Conservation (phyloP, 768 basidiomycete species). For the Leccinum incarnatum region DNA sequence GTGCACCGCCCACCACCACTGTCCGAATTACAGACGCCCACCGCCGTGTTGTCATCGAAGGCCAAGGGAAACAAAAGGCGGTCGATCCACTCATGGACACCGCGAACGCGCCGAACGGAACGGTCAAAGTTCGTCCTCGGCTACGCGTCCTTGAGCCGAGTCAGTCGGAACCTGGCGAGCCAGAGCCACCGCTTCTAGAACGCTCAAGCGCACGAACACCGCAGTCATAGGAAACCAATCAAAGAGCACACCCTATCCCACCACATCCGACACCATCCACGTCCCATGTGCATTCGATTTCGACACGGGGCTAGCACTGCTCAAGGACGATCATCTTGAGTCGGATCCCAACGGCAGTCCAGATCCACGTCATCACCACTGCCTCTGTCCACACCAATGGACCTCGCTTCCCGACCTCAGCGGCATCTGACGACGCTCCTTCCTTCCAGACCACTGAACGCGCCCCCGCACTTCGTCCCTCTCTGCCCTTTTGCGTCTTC, state of each 20-base stretch:
- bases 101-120: slow-evolving; percentile 10
- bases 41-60: slow-evolving; percentile 20
- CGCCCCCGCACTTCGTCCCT: slow-evolving; percentile 53
- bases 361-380: slow-evolving; percentile 1
- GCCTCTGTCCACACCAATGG: slow-evolving; percentile 36
- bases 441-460: slow-evolving; percentile 42
- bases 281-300: slow-evolving; percentile 51
- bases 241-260: slow-evolving; percentile 12
- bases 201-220: slow-evolving; percentile 29
- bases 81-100: slow-evolving; percentile 16
- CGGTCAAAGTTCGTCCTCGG: slow-evolving; percentile 6
- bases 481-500: slow-evolving; percentile 62
- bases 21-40: background rate
- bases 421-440: slow-evolving; percentile 44
- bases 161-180: slow-evolving; percentile 6
- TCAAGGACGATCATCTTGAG: slow-evolving; percentile 40
- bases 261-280: slow-evolving; percentile 43
- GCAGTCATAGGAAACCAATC: slow-evolving; percentile 1
- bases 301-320: slow-evolving; percentile 48
- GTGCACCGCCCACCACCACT: slow-evolving; percentile 9
- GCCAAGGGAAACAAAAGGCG: slow-evolving; percentile 33
- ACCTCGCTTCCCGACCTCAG: slow-evolving; percentile 24
- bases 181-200: slow-evolving; percentile 7
- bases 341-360: slow-evolving; percentile 17
- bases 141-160: background rate